phyloP scores from a whole-genome alignment of 1,284 basidiomycete genomes.

The Apiotrichum porosum region DNA sequence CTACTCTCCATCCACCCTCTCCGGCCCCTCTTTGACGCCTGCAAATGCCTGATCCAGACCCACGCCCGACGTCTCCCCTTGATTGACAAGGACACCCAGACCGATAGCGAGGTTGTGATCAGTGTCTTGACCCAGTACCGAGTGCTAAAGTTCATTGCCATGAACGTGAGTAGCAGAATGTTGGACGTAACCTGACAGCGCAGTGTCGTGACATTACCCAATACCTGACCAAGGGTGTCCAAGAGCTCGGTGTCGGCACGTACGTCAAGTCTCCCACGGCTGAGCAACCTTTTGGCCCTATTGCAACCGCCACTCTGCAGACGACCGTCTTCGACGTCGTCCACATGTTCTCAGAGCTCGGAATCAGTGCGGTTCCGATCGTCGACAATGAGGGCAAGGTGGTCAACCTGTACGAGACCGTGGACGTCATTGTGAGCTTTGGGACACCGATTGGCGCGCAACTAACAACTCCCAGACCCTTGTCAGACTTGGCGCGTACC shows the following conservation, averaged over 20 bases:
- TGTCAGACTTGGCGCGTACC: conserved; percentile 90
- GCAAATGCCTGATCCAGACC: conserved; percentile 85
- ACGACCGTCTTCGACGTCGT: conserved; percentile 98
- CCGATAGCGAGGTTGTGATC: conserved; percentile 90
- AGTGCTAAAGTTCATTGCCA: conserved; percentile 95
- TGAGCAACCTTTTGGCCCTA: conserved; percentile 71
- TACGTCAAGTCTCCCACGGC: conserved; percentile 57
- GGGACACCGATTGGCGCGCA: not conserved
- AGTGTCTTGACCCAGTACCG: conserved; percentile 97
- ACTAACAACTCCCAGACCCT: conserved; percentile 62
- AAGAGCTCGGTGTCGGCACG: conserved; percentile 87
- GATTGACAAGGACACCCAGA: conserved; percentile 88
- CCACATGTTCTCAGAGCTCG: conserved; percentile 94
- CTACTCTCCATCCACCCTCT: conserved; percentile 83
- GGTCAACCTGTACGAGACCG: conserved; percentile 95
- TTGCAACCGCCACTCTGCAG: conserved; percentile 84
- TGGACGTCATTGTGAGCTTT: conserved; percentile 88
- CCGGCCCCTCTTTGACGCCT: conserved; percentile 83
- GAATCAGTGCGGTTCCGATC: conserved; percentile 96
- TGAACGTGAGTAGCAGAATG: conserved; percentile 66
- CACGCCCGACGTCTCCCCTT: conserved; percentile 92
- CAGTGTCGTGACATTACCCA: conserved; percentile 48
- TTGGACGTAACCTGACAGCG: not conserved
- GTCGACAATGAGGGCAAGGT: conserved; percentile 89
- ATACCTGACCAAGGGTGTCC: conserved; percentile 56